Evolutionary conservation across 2,329 filamentous ascomycete species (phyloP).

Genomic region (Paecilomyces niveus): DNA sequence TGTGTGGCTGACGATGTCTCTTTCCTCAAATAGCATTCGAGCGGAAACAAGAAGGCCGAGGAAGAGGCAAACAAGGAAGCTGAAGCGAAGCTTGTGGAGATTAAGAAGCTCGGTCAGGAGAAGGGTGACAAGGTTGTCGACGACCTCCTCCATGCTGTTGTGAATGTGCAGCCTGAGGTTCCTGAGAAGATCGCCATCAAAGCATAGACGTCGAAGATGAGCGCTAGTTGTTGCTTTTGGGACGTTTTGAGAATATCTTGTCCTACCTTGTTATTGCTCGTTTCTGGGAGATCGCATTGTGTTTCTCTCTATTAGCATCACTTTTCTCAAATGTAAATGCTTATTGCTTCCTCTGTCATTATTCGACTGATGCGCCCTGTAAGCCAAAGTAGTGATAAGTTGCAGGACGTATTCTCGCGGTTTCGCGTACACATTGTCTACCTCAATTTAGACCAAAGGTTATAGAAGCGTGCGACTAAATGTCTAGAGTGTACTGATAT

Average conservation of each 20-base stretch:
- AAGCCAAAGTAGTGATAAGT: background rate
- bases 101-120: constrained; percentile 72
- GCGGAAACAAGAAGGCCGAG: constrained; percentile 79
- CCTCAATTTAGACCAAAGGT: background rate
- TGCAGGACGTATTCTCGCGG: background rate
- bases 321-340: background rate
- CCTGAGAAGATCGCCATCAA: constrained; percentile 41
- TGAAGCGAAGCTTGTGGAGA: constrained; percentile 73
- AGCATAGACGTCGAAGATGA: constrained; percentile 16
- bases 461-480: background rate
- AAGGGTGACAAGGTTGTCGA: constrained; percentile 72
- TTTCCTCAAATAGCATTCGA: constrained; percentile 63
- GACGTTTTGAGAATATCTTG: background rate
- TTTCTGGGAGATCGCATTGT: background rate
- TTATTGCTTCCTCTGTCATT: background rate
- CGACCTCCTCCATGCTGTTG: constrained; percentile 76
- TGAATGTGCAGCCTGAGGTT: constrained; percentile 69
- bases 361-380: background rate
- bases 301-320: background rate
- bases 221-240: background rate
- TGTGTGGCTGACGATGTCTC: background rate
- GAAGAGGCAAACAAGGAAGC: constrained; percentile 73
- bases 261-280: background rate
- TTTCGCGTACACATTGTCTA: background rate
- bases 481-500: background rate